Percentiles rank a stretch among this genome's conserved stretches.
Evolutionary conservation across 768 basidiomycete species (phyloP).

Genomic region (Boletus fagicola): DNA sequence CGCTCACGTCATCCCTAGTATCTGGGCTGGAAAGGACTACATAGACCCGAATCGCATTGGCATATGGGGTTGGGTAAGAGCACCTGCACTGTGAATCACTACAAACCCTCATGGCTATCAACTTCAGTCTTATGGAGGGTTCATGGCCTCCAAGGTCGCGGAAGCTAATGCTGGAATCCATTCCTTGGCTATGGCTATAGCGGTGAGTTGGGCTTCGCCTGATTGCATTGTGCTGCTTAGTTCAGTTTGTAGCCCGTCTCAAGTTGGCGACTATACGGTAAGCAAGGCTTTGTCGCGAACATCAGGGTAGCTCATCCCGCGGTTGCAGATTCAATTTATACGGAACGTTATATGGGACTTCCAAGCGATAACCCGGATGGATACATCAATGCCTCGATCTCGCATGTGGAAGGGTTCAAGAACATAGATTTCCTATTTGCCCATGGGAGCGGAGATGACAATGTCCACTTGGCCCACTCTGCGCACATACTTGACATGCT

Average conservation of each 20-base stretch:
- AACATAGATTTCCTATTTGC: constrained; percentile 79
- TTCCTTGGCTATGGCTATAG: constrained; percentile 86
- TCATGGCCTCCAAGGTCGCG: constrained; percentile 89
- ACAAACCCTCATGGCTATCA: not conserved
- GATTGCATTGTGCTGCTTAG: constrained; percentile 7
- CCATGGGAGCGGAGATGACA: constrained; percentile 95
- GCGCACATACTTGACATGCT: constrained; percentile 93
- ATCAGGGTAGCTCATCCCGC: not conserved
- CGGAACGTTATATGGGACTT: constrained; percentile 94
- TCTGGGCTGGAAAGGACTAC: constrained; percentile 85
- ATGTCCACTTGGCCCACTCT: constrained; percentile 92
- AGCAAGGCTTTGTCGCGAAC: constrained; percentile 17
- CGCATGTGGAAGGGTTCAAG: constrained; percentile 83
- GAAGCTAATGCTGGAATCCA: constrained; percentile 91
- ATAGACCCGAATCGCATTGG: constrained; percentile 88
- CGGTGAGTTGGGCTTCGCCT: constrained; percentile 48
- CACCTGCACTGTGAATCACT: not conserved
- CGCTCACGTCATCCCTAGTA: constrained; percentile 36
- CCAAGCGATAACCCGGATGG: constrained; percentile 77
- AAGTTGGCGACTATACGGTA: constrained; percentile 81
- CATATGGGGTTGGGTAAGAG: constrained; percentile 95
- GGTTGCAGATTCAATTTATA: constrained; percentile 84
- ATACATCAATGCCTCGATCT: constrained; percentile 88
- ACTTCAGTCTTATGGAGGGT: constrained; percentile 88
- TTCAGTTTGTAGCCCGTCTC: constrained; percentile 65